Base-by-base conservation (phyloP, 768 basidiomycete species). In the Fistulinella prunicolor region DNA sequence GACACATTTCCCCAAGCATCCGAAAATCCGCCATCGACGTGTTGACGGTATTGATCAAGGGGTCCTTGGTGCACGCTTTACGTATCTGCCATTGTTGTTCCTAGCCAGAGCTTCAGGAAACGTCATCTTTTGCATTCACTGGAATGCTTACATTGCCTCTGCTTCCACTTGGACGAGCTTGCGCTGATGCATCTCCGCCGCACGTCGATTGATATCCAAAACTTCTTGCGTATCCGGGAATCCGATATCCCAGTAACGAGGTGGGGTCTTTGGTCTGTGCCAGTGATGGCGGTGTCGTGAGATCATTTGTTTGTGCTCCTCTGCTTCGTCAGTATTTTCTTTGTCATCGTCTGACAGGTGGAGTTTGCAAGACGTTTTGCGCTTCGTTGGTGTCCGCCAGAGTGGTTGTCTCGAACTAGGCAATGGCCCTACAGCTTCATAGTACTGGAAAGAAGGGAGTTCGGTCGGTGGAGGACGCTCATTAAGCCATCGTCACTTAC, bases 211-310 rank as follows among this genome's bases (percentile, higher is more conserved):
- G 57, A 95, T 93, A 45, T 76, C 76, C 38, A 73, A 76, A 14
- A 81, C 83, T 60, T 90, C 81, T 64, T 94, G 93, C 4, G 93
- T 94, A 54, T 75, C 73, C 1, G 94, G 94, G 62, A 97, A 94
- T 1, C 87, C 91, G 48, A 94, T 93, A 47, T 85, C 75, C 89
- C 92, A 94, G 67, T 89, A 95, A 14, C 81, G 83, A 1, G 90
- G 91, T 10, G 94, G 94, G 2, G 90, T 93, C 42, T 73, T 77
- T 1, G 83, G 75, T 38, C 81, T 75, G 23, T 73, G 74, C 88
- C 86, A 91, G 17, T 82, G 75, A 49, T 82, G 76, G 14, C 86
- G 75, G 63, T 90, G 88, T 24, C 84, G 75, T 30, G 86, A 89
- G 42, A 90, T 83, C 7, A 73, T 69, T 52, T 86, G 76, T 66